phyloP scores from a whole-genome alignment of 371 early-diverging fungal species.

The Lichtheimia hyalospora region DNA sequence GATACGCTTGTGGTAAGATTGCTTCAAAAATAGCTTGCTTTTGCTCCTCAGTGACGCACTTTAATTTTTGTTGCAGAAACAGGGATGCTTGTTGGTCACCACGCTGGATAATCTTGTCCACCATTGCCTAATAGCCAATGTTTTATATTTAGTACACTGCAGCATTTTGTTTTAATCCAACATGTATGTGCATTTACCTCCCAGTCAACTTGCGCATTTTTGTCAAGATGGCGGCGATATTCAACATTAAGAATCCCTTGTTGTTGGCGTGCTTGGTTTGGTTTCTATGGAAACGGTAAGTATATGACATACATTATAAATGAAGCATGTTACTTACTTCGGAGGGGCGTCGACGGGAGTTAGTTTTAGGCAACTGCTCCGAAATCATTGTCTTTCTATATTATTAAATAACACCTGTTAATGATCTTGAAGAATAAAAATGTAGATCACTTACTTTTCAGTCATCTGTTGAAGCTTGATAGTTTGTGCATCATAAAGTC shows the following conservation, averaged over 20 bases:
- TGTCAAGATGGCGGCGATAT: constrained; percentile 30
- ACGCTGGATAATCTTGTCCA: constrained; percentile 68
- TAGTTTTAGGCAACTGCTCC: not conserved
- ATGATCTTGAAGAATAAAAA: no score
- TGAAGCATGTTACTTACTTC: not conserved
- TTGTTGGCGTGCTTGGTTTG: not conserved
- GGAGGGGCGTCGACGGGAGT: constrained; percentile 7
- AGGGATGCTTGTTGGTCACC: constrained; percentile 82
- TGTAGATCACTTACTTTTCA: not conserved
- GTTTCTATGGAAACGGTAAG: not conserved
- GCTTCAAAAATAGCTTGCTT: constrained; percentile 62
- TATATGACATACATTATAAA: not conserved
- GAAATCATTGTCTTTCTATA: not conserved
- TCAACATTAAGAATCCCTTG: constrained; percentile 10
- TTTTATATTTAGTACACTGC: no score
- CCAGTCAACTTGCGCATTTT: constrained; percentile 33
- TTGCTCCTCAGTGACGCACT: constrained; percentile 55
- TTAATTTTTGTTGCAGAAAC: constrained; percentile 70
- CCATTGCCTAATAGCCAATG: constrained; percentile 29
- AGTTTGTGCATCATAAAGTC: constrained; percentile 22
- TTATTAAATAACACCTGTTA: not conserved
- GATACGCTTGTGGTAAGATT: constrained; percentile 54
- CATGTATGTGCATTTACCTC: constrained; percentile 17
- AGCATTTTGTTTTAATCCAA: no score
- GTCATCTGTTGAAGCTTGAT: constrained; percentile 12